Base-by-base conservation (phyloP, 2,329 filamentous ascomycete genomes). In the Fusarium staphyleae region DNA sequence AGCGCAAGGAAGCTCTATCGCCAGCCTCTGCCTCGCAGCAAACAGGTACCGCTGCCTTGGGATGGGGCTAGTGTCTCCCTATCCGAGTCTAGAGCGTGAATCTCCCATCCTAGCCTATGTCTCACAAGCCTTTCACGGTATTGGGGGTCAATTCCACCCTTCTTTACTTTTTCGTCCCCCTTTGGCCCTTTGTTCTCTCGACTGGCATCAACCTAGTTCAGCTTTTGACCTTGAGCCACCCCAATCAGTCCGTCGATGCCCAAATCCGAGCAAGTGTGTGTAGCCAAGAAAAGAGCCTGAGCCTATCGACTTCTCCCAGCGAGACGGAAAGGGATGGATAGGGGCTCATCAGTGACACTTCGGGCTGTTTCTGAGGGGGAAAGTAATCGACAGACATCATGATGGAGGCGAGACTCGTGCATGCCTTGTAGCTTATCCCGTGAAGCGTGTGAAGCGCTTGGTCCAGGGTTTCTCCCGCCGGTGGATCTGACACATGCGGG, bases 401-500 rank as follows among this genome's bases (percentile, higher is more conserved):
- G 45, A 40, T 50, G 48, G 46, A 55, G 39, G 49, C 57, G 42
- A 63, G 44, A 7, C 22, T 8, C 22, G 22, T 22, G 19, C 19
- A 22, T 22, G 22, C 41, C 41, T 44, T 40, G 30, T 30, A 42
- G 18, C 24, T 37, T 28, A 48, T 50, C 36, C 48, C 54, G 48
- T 52, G 48, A 60, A 64, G 57, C 50, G 39, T 57, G 22, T 36
- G 35, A 36, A 48, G 45, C 36, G 50, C 48, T 50, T 62, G 52
- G 48, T 19, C 47, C 55, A 51, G 47, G 55, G 49, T 48, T 50
- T 40, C 53, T 49, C 45, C 35, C 45, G 37, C 43, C 46, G 22
- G 61, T 60, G 62, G 62, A 60, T 65, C 57, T 62, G 51, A 57
- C 54, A 64, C 48, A 48, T 65, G 62, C 62, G 65, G 48, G 45